Evolutionary conservation across 2,329 filamentous ascomycete species (phyloP).

Genomic region (Ramularia endophylla): DNA sequence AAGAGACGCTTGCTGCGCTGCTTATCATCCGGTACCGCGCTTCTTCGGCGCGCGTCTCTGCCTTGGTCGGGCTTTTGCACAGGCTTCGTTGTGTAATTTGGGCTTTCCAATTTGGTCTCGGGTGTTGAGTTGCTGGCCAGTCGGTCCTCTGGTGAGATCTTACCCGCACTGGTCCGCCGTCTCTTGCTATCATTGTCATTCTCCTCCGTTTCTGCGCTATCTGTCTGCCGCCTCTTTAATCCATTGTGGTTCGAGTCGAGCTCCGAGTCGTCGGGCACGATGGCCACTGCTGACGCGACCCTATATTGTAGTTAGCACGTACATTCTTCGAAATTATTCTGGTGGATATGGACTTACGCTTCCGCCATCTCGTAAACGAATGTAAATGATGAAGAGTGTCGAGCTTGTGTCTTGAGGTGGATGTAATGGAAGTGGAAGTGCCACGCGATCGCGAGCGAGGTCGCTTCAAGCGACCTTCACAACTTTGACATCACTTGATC

Average conservation of each 20-base stretch:
- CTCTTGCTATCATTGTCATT: constrained; percentile 27
- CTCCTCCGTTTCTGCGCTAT: constrained; percentile 18
- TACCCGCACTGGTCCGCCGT: constrained; percentile 27
- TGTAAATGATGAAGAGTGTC: too few relatives aligned
- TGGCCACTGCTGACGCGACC: too few relatives aligned
- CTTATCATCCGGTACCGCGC: constrained; percentile 58
- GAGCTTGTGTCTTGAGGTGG: too few relatives aligned
- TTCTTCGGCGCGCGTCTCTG: constrained; percentile 19
- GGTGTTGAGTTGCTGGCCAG: constrained; percentile 6
- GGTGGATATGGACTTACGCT: too few relatives aligned
- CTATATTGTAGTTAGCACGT: too few relatives aligned
- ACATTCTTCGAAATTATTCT: too few relatives aligned
- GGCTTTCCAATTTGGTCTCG: constrained; percentile 4
- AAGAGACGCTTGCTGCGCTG: constrained; percentile 82
- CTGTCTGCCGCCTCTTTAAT: constrained; percentile 24
- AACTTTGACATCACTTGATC: too few relatives aligned
- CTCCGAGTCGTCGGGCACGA: neutral
- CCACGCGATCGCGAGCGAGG: too few relatives aligned
- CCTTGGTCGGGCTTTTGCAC: constrained; percentile 7
- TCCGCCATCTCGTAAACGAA: too few relatives aligned
- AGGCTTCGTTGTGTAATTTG: constrained; percentile 2
- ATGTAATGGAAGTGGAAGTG: too few relatives aligned
- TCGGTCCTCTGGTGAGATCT: constrained; percentile 19
- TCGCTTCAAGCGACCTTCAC: too few relatives aligned
- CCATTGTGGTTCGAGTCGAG: constrained; percentile 10